Evolutionary conservation across 345 rosid species (phyloP).

Genomic region (Nephelium lappaceum): DNA sequence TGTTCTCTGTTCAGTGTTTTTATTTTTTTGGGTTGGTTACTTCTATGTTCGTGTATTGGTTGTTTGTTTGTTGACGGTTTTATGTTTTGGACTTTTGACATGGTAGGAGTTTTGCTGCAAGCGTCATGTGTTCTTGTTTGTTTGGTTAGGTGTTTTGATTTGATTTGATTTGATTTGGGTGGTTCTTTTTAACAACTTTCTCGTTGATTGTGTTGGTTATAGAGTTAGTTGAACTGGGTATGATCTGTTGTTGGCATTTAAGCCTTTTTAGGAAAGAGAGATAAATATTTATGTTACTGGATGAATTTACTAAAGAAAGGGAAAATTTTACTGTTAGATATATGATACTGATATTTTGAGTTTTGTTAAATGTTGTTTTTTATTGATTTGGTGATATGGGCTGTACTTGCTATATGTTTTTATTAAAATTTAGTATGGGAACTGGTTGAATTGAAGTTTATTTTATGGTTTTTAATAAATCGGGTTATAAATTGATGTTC

Average conservation of each 20-base stretch:
- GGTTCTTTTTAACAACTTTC: neutral
- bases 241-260: neutral
- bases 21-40: constrained; percentile 4
- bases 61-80: neutral
- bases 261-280: neutral
- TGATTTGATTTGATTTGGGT: neutral
- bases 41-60: neutral
- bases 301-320: neutral
- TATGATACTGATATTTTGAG: neutral
- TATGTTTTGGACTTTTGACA: neutral
- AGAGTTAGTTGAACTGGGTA: neutral
- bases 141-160: neutral
- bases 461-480: neutral
- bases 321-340: neutral
- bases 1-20: constrained; percentile 4
- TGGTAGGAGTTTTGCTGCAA: neutral
- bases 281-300: neutral
- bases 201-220: neutral
- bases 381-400: neutral
- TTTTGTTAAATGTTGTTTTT: neutral
- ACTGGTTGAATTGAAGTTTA: neutral
- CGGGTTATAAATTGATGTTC: neutral
- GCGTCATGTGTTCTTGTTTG: neutral
- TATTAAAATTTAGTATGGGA: neutral
- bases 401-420: neutral